phyloP scores from a whole-genome alignment of 768 basidiomycete species.

The Cantharellus cinnabarinus region DNA sequence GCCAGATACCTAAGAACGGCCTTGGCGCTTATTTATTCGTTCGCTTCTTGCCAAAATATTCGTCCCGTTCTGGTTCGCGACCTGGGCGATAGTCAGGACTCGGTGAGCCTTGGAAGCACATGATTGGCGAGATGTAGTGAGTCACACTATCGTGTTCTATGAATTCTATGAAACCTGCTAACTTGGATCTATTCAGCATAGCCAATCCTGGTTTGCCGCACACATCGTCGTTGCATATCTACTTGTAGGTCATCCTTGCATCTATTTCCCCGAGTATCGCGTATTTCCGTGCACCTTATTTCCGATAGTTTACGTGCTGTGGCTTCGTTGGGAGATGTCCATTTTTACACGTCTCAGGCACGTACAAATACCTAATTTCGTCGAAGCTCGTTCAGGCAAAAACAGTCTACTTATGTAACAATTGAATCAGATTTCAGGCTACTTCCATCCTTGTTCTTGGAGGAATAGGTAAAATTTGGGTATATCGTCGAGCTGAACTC shows the following conservation, averaged over 20 bases:
- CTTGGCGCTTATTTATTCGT: conserved; percentile 89
- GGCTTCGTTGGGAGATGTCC: neutral
- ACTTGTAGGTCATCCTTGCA: conserved; percentile 37
- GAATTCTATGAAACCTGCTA: neutral
- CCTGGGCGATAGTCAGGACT: conserved; percentile 71
- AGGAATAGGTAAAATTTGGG: conserved; percentile 78
- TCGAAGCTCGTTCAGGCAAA: conserved; percentile 67
- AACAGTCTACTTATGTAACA: conserved; percentile 44
- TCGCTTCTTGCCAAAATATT: conserved; percentile 56
- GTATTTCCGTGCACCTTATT: no score
- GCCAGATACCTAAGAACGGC: conserved; percentile 28
- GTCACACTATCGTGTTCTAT: neutral
- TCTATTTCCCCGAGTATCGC: no score
- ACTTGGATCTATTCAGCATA: conserved; percentile 16
- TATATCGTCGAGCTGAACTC: conserved; percentile 41
- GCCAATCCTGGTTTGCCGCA: conserved; percentile 38
- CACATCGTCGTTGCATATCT: conserved; percentile 59
- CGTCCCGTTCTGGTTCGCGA: conserved; percentile 76
- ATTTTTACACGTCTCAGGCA: conserved; percentile 1
- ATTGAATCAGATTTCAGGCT: conserved; percentile 35
- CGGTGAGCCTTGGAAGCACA: conserved; percentile 45
- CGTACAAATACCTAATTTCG: conserved; percentile 20
- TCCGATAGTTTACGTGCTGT: conserved; percentile 13
- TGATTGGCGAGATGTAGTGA: conserved; percentile 13
- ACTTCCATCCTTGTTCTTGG: conserved; percentile 68